Percentiles rank a stretch among this genome's conserved stretches.
Conservation (phyloP, 164 flowering plant genomes). For the Warburgia ugandensis region DNA sequence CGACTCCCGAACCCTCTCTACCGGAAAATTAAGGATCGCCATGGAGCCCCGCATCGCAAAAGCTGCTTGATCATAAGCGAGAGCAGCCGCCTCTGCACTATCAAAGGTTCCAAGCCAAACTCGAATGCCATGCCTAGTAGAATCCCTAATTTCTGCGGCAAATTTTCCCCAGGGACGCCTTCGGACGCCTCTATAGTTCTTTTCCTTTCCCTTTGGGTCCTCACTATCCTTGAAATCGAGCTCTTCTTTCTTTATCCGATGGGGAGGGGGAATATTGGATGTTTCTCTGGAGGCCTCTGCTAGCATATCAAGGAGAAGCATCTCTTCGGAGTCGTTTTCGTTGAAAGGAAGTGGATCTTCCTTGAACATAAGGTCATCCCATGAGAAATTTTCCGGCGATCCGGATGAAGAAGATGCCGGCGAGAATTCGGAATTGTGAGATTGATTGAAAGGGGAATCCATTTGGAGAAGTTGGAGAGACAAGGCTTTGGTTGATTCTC, state of each 20-base stretch:
- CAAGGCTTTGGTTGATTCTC: no score
- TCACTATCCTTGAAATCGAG: constrained; percentile 12
- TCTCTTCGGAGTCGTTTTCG: constrained; percentile 52
- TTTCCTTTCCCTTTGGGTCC: constrained; percentile 6
- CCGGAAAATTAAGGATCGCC: constrained; percentile 55
- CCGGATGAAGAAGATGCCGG: constrained; percentile 21
- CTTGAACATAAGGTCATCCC: constrained; percentile 5
- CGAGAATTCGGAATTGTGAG: constrained; percentile 16
- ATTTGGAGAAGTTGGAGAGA: constrained; percentile 8
- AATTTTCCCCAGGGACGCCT: constrained; percentile 60
- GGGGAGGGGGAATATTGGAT: background rate
- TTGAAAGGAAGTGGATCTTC: constrained; percentile 37
- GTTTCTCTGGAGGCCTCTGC: constrained; percentile 16
- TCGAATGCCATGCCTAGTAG: constrained; percentile 55
- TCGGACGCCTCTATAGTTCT: constrained; percentile 35
- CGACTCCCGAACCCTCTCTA: constrained; percentile 39
- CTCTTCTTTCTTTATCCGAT: constrained; percentile 19
- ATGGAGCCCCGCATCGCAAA: constrained; percentile 41
- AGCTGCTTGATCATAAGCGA: constrained; percentile 74
- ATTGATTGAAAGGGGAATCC: constrained; percentile 9
- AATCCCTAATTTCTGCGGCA: constrained; percentile 70
- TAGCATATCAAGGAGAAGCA: constrained; percentile 38
- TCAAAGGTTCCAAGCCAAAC: constrained; percentile 82
- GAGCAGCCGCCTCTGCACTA: constrained; percentile 64
- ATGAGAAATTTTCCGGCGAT: constrained; percentile 12